These are phyloP conservation scores for Balakata baccata DNA, from an alignment of 345 rosid genomes.

Conservation along the genomic window DNA sequence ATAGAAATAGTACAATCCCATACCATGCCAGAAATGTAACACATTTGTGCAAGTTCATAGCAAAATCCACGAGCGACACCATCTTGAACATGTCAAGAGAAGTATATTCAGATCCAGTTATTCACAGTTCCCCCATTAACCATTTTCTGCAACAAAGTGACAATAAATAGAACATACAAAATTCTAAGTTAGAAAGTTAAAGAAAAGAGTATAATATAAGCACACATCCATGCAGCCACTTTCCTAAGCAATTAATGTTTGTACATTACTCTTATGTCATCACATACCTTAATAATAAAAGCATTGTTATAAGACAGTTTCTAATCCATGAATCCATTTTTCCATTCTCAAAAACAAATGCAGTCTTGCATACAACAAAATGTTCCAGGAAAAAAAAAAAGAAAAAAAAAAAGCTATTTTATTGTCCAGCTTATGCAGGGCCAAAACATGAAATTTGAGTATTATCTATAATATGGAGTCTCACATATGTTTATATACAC, in stretches of 20 bases:
- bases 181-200: neutral
- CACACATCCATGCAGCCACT: neutral
- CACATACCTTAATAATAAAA: neutral
- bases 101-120: constrained; percentile 88
- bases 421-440: no score
- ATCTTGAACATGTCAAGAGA: constrained; percentile 78
- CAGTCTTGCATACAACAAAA: neutral
- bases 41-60: constrained; percentile 92
- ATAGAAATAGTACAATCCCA: neutral
- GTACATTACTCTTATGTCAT: neutral
- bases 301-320: neutral
- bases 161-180: neutral
- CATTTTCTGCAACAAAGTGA: constrained; percentile 72
- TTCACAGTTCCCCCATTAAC: constrained; percentile 91
- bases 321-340: neutral
- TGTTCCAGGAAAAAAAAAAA: no score
- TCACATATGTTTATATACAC: no score
- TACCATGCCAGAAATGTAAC: constrained; percentile 91
- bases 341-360: neutral
- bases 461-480: no score
- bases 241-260: neutral
- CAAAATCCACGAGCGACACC: constrained; percentile 71
- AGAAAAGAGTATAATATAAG: neutral
- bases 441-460: no score
- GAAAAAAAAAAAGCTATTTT: no score